Conservation (phyloP, 2,329 filamentous ascomycete genomes). For the Fusarium sororula region DNA sequence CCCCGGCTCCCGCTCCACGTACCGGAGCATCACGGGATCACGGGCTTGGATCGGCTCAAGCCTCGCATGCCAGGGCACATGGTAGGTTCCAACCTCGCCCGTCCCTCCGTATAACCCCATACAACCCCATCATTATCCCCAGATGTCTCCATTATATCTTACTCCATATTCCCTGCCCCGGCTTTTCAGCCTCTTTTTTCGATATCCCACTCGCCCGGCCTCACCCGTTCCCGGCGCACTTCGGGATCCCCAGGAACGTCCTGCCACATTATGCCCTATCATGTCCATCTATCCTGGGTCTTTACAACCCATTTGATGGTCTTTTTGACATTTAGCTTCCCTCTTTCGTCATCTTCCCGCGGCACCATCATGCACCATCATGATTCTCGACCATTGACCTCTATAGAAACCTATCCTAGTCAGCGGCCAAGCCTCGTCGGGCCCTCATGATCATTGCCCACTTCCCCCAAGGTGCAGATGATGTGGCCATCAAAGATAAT, state of each 20-base stretch:
- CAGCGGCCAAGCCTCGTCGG: constrained; percentile 8
- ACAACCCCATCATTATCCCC: constrained; percentile 22
- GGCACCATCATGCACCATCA: constrained; percentile 39
- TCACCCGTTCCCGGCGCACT: constrained; percentile 39
- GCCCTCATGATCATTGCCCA: constrained; percentile 15
- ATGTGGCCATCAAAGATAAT: not conserved
- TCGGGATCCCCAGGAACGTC: constrained; percentile 44
- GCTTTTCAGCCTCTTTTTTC: constrained; percentile 42
- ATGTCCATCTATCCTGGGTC: constrained; percentile 9
- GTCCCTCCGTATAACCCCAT: constrained; percentile 30
- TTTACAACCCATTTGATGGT: constrained; percentile 3
- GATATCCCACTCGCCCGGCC: constrained; percentile 39
- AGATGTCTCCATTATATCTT: constrained; percentile 31
- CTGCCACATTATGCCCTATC: constrained; percentile 23
- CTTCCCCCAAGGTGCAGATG: constrained; percentile 15
- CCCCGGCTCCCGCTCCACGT: constrained; percentile 39
- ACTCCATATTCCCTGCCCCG: constrained; percentile 35
- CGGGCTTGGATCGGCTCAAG: constrained; percentile 41
- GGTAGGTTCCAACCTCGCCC: constrained; percentile 12
- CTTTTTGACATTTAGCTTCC: constrained; percentile 27
- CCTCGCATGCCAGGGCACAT: constrained; percentile 28
- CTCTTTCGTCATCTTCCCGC: constrained; percentile 34
- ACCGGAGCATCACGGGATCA: constrained; percentile 45
- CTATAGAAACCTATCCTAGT: constrained; percentile 22
- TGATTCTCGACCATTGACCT: constrained; percentile 28